Evolutionary conservation across 495 filamentous ascomycete species (phyloP), one percentile per base, ranked within the genome.

Genomic region (Tuber brumale): DNA sequence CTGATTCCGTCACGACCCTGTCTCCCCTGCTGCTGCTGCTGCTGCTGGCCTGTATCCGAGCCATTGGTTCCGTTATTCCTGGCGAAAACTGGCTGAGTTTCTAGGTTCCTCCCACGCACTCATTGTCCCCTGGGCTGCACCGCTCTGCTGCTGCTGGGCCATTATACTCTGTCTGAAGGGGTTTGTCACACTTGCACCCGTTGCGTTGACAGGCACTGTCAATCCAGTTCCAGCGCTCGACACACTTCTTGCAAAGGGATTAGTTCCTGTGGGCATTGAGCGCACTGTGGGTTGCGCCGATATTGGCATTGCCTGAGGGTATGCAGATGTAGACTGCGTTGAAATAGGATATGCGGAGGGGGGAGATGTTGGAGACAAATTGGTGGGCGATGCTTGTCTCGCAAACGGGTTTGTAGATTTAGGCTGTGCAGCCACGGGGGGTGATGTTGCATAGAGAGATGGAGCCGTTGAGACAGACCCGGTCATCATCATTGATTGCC

Each of bases 361-460:
- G 81, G 86, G 73, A 85, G 86, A 7, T 82, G 77, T n/a, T 85
- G 86, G 79, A 75, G 85, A 79, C 76, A 76, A 39, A 42, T 48
- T 71, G 0, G 81, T 83, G 84, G 81, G 87, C 72, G 87, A 88
- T 80, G 85, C 81, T 72, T 82, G 85, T 83, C 86, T 90, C 5
- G 92, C 91, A 83, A 97, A 97, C 1, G 94, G 94, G 78, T 97
- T 97, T 14, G 94, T 96, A 73, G 90, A 91, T 83, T 94, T 82
- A 43, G 76, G 51, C 48, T 61, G 73, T 91, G 57, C 2, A 77
- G 70, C 83, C 72, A 51, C 75, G 70, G 41, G 77, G 48, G 74
- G 81, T 21, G 76, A 81, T 72, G 51, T 78, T 76, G 43, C 79
- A 80, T 82, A 79, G 80, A 77, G 73, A 81, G 77, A 83, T 86